These are phyloP conservation scores for Paratinospora sagittata DNA, from an alignment of 164 flowering plant species.

Conservation along the genomic window DNA sequence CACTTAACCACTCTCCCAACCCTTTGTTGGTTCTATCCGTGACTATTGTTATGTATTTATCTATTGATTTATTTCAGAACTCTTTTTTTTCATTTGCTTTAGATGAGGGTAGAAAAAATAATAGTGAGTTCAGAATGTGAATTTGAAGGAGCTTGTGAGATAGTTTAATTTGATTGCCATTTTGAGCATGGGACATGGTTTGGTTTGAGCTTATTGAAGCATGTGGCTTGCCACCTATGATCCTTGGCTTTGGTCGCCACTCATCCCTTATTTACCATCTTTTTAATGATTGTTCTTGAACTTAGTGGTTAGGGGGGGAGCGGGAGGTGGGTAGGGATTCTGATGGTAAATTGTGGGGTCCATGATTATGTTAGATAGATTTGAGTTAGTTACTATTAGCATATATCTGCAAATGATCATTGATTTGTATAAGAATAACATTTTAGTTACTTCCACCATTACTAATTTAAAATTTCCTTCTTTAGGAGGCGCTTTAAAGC, in stretches of 20 bases:
- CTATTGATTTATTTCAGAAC: not conserved
- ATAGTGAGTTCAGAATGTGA: not conserved
- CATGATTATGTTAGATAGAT: not conserved
- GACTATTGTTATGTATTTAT: not conserved
- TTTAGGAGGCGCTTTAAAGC: conserved; percentile 96
- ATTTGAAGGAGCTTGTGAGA: not conserved
- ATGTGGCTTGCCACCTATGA: not conserved
- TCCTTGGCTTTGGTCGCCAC: not conserved
- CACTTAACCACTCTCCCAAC: too few relatives aligned
- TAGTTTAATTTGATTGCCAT: not conserved
- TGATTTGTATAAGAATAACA: not conserved
- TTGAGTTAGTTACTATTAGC: not conserved
- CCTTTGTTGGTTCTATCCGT: too few relatives aligned
- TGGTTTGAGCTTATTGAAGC: not conserved
- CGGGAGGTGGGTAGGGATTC: too few relatives aligned
- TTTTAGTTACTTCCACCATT: not conserved
- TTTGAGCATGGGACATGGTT: not conserved
- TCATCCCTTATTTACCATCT: conserved; percentile 1
- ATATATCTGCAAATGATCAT: not conserved
- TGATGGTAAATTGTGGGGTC: too few relatives aligned
- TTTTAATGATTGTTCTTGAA: not conserved
- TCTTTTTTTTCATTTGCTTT: not conserved
- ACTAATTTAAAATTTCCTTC: conserved; percentile 1
- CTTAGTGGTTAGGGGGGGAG: not conserved
- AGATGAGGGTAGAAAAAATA: not conserved